Base-by-base conservation (phyloP, 2,329 filamentous ascomycete genomes). In the Fusarium oxysporum region DNA sequence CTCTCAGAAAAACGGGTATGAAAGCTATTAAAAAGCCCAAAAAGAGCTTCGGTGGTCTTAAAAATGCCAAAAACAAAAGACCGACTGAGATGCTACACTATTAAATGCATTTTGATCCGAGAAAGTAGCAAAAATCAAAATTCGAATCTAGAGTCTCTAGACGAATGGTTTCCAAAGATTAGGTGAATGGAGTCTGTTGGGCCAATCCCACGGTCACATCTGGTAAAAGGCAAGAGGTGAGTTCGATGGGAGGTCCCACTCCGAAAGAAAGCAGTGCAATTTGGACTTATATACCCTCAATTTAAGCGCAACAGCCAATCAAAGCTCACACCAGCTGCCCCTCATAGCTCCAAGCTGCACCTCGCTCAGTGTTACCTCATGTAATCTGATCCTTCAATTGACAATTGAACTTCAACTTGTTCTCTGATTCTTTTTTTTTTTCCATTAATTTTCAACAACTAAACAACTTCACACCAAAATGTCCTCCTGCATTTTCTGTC, bases 401-500 rank as follows among this genome's bases (percentile, higher is more conserved):
- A 37, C 21, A 48, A 48, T 58, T 51, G 37, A 43, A 38, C 53
- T 33, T 45, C 28, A 58, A 25, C 23, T 21, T 35, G 30, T 50
- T 35, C 21, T 16, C 32, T 51, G 32, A 25, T 35, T 35, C 17
- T 38, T 19, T 47, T 43, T 47, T 43, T 4, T 25, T 30, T 9
- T 10, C 6, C 25, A 33, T 47, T 19, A 17, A n/a, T 19, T 16
- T 17, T 14, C 17, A 10, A 6, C 43, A 23, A 38, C 45, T 28
- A 16, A 14, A 28, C 9, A 35, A 30, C 14, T 23, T 4, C 10
- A 44, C 21, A 9, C 17, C 54, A 68, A 47, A 23, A 77, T 76
- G 75, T 57, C 72, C 28, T 65, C 92, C 72, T 99, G 96, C 82
- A 94, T 98, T 80, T 99, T 99, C 86, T 99, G 96, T 89, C 97